phyloP scores from a whole-genome alignment of 2,329 filamentous ascomycete species.

The Fusarium compactum region DNA sequence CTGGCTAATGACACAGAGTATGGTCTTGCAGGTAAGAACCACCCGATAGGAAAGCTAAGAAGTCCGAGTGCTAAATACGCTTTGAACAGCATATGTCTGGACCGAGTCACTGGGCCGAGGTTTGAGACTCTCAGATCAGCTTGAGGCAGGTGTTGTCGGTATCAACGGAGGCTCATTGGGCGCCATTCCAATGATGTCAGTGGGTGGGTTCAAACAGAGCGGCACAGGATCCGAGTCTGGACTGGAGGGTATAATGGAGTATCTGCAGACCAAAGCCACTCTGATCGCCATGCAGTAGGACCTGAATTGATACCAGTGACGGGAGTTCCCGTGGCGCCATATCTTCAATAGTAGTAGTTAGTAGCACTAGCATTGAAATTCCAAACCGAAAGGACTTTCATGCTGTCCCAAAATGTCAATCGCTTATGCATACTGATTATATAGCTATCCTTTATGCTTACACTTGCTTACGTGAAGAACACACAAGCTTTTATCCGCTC shows the following conservation, averaged over 20 bases:
- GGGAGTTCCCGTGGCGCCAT: background rate
- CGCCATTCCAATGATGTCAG: background rate
- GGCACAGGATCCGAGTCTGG: background rate
- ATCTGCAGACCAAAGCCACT: background rate
- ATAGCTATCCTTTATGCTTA: background rate
- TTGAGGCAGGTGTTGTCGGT: background rate
- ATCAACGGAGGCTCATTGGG: background rate
- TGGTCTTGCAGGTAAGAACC: background rate
- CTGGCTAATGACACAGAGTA: background rate
- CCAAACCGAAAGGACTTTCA: background rate
- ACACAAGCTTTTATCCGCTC: background rate
- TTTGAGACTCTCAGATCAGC: background rate
- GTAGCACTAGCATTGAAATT: background rate
- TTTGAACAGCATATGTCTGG: background rate
- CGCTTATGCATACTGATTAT: slow-evolving; percentile 2
- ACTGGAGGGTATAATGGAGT: slow-evolving; percentile 1
- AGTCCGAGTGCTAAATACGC: background rate
- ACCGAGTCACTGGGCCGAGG: background rate
- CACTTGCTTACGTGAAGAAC: background rate
- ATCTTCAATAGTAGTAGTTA: fast-evolving
- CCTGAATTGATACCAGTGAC: fast-evolving
- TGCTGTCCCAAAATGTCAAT: background rate
- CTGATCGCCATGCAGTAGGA: background rate
- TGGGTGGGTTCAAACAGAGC: slow-evolving; percentile 1
- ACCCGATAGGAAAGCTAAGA: too few relatives aligned